Conservation (phyloP, 805 yeast species). For the Metschnikowia kunwiensis region DNA sequence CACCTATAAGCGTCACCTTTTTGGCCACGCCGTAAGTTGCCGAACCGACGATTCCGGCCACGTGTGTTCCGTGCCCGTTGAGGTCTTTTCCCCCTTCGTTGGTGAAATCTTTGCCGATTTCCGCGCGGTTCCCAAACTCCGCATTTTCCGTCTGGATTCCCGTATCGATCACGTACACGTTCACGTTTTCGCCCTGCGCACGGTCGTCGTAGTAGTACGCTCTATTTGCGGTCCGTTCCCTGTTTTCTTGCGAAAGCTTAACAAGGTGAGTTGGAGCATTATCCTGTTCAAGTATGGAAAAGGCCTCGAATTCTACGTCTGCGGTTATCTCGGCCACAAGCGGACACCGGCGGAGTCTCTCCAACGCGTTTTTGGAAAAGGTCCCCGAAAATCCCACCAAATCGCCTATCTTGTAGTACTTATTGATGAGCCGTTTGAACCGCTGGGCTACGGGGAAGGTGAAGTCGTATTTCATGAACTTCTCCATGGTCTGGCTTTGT, state of each 20-base stretch:
- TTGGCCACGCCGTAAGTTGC: constrained; percentile 53
- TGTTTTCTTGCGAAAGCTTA: constrained; percentile 48
- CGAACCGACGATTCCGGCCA: constrained; percentile 54
- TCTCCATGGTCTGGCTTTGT: constrained; percentile 46
- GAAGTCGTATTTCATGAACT: constrained; percentile 45
- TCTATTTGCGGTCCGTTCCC: constrained; percentile 20
- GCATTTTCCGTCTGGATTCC: constrained; percentile 14
- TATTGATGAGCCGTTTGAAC: constrained; percentile 45
- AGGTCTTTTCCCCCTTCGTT: constrained; percentile 26
- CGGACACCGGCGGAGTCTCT: constrained; percentile 53
- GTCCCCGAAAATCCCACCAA: constrained; percentile 70
- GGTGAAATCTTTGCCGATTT: constrained; percentile 16
- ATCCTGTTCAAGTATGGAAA: constrained; percentile 41
- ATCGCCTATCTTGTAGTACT: constrained; percentile 61
- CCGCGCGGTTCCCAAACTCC: constrained; percentile 16
- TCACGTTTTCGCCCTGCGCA: constrained; percentile 41
- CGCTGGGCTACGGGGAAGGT: constrained; percentile 36
- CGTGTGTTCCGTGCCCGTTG: constrained; percentile 59
- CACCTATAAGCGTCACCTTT: constrained; percentile 43
- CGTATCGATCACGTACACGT: constrained; percentile 20
- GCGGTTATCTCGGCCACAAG: constrained; percentile 66
- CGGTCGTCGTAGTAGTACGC: constrained; percentile 49
- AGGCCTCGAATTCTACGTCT: constrained; percentile 59
- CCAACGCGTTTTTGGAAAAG: constrained; percentile 47
- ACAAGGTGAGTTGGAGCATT: constrained; percentile 66